These are phyloP conservation scores for Nemania bipapillata DNA, from an alignment of 2,329 filamentous ascomycete species.

Conservation along the genomic window DNA sequence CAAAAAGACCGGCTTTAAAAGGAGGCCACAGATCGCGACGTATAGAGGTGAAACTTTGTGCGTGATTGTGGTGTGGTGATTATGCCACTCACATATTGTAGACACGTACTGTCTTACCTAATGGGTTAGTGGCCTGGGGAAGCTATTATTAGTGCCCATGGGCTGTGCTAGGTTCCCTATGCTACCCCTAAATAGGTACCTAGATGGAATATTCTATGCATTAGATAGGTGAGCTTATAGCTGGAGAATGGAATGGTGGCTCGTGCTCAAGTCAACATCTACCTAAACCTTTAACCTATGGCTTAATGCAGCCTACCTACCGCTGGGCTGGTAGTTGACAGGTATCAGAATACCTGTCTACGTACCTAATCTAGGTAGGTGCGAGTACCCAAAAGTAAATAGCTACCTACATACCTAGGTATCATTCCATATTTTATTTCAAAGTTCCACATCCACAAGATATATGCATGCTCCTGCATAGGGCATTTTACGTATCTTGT, in stretches of 20 bases:
- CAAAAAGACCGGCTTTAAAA: background rate
- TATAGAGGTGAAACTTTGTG: background rate
- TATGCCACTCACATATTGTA: constrained; percentile 8
- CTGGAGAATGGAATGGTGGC: background rate
- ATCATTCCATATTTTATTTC: no score
- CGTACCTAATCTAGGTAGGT: no score
- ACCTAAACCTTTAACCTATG: background rate
- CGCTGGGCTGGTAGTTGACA: background rate
- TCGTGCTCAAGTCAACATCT: background rate
- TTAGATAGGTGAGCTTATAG: background rate
- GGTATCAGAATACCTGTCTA: constrained; percentile 13
- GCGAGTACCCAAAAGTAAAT: no score
- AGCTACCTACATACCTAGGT: no score
- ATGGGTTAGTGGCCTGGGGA: constrained; percentile 3
- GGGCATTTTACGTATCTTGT: background rate
- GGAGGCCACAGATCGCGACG: background rate
- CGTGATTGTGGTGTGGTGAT: constrained; percentile 4
- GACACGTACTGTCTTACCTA: background rate
- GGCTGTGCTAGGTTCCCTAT: background rate
- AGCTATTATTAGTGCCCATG: constrained; percentile 22
- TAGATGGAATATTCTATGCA: background rate
- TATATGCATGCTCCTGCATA: background rate
- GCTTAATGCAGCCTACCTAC: no score
- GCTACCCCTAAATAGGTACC: background rate
- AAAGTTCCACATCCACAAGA: constrained; percentile 3